Evolutionary conservation across 2,329 filamentous ascomycete genomes (phyloP), one percentile per base, ranked within the genome.

Genomic region (Aspergillus novofumigatus): DNA sequence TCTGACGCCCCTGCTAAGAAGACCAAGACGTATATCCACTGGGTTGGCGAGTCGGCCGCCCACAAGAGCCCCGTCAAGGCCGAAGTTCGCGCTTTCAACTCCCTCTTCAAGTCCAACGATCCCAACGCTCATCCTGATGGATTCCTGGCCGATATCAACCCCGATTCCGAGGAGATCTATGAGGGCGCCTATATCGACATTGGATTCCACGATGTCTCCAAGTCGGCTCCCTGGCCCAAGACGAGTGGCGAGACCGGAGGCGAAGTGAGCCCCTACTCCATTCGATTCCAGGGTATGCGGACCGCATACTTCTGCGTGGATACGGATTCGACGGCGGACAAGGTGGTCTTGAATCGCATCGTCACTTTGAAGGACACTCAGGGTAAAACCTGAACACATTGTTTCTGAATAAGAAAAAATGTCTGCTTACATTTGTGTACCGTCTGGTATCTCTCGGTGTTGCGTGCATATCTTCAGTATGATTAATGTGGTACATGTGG

Each of bases 71-170:
- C 83, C 3, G 77, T 87, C 58, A 80, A 78, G 54, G 87, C 88
- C 11, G 89, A 92, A 73, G 89, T 86, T 45, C 88, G 92, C 58
- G 81, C 94, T 50, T 88, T 94, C 77, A 90, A 91, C 71, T 80
- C 86, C 3, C 82, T 97, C 0, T 97, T 97, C 83, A 92, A 91
- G 73, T 91, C 88, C 3, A 87, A 92, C 50, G 88, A 94, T 67
- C 92, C 93, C 2, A 86, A 88, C 42, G 83, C 86, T 10, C 86
- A 88, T 3, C 86, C 87, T 50, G 91, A 88, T 17, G 91, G 91
- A 2, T 97, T 92, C 77, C 77, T 96, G 53, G 86, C 87, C 54
- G 90, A 96, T 65, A 82, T 97, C 65, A 94, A 94, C 71, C 88
- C 91, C 0, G 82, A 93, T 49, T 93, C 89, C 58, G 90, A 97